Conservation (phyloP, 257 asterid genomes). For the Orobanche coerulescens region DNA sequence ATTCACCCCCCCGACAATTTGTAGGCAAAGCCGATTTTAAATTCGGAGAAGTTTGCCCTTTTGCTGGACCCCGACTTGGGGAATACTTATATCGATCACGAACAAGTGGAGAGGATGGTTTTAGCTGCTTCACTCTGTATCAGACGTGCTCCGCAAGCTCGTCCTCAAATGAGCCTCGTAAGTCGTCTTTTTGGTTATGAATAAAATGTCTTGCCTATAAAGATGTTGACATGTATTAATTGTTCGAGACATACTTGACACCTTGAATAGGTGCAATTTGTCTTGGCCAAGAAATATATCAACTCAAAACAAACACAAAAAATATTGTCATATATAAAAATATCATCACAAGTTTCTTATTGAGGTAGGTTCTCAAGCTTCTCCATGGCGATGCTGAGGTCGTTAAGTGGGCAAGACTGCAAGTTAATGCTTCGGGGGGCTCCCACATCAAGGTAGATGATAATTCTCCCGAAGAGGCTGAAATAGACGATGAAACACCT, state of each 20-base stretch:
- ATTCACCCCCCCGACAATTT: neutral
- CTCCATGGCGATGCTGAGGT: conserved; percentile 68
- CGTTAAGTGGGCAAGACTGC: conserved; percentile 63
- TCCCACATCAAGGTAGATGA: conserved; percentile 22
- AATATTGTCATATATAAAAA: neutral
- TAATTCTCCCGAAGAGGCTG: conserved; percentile 39
- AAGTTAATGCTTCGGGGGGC: conserved; percentile 53
- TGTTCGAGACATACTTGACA: neutral
- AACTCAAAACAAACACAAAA: too few species aligned
- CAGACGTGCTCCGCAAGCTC: conserved; percentile 79
- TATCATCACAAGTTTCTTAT: too few species aligned
- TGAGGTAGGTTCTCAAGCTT: conserved; percentile 56
- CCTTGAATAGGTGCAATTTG: too few species aligned
- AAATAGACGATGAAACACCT: conserved; percentile 51
- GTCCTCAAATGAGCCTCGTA: conserved; percentile 87
- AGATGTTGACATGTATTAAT: neutral
- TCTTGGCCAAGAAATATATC: too few species aligned
- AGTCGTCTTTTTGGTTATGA: conserved; percentile 22
- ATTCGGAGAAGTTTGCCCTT: conserved; percentile 43
- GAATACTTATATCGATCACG: conserved; percentile 42
- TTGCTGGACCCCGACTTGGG: conserved; percentile 67
- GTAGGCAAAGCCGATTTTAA: conserved; percentile 81
- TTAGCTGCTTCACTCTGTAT: conserved; percentile 86
- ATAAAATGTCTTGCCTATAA: neutral
- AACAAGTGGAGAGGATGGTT: conserved; percentile 72